phyloP scores from a whole-genome alignment of 208 protist genomes.

The Acanthamoeba lenticulata region DNA sequence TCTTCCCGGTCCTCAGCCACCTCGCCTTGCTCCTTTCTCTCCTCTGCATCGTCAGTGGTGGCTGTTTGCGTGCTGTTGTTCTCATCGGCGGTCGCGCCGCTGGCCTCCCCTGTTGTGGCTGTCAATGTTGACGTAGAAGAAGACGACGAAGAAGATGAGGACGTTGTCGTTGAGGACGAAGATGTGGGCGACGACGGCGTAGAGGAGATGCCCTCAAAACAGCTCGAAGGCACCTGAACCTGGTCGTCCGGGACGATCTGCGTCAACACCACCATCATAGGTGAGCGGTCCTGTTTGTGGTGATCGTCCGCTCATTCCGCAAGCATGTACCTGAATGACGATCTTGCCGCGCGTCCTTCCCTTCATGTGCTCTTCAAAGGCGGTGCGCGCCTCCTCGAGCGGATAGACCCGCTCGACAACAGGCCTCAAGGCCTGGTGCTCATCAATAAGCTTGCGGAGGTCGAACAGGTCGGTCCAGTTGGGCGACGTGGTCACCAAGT shows the following conservation, averaged over 20 bases:
- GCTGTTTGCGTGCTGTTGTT: no score
- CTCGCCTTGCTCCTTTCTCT: no score
- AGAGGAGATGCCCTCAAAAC: background rate
- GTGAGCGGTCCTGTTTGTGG: background rate
- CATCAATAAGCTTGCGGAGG: background rate
- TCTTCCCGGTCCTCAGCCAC: no score
- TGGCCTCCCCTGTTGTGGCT: no score
- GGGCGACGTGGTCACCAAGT: background rate
- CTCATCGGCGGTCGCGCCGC: no score
- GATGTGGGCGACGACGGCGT: no score
- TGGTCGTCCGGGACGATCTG: background rate
- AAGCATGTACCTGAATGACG: background rate
- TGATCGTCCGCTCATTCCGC: no score
- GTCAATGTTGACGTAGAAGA: background rate
- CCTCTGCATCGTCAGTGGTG: no score
- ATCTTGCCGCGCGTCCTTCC: background rate
- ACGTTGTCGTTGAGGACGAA: background rate
- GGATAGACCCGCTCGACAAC: background rate
- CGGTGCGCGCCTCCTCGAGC: background rate
- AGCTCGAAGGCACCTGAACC: background rate
- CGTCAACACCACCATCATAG: no score
- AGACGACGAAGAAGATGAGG: background rate
- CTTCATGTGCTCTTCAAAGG: background rate
- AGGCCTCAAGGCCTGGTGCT: background rate
- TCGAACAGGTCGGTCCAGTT: constrained; percentile 13